These are phyloP conservation scores for Arthrobotrys sinensis DNA, from an alignment of 2,329 filamentous ascomycete species.

Conservation along the genomic window DNA sequence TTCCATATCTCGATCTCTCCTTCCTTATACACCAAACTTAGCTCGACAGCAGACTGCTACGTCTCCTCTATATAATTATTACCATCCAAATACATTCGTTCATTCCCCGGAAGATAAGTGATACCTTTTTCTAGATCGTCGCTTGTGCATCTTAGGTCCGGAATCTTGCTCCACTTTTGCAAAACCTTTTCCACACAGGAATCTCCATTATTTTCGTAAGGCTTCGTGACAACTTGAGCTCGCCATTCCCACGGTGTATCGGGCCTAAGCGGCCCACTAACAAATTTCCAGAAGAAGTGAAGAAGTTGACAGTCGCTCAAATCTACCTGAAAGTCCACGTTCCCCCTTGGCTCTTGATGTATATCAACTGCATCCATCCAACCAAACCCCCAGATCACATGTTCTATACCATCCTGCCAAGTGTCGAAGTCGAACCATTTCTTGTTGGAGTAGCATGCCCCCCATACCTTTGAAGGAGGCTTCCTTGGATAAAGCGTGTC, in stretches of 20 bases:
- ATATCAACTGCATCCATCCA: constrained; percentile 4
- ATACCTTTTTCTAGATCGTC: constrained; percentile 8
- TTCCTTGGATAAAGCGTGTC: constrained; percentile 10
- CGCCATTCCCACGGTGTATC: constrained; percentile 48
- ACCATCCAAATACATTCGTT: background rate
- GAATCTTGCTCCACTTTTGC: constrained; percentile 10
- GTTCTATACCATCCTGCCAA: constrained; percentile 17
- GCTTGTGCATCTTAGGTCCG: constrained; percentile 5
- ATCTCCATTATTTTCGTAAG: background rate
- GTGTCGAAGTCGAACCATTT: constrained; percentile 16
- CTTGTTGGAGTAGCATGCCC: background rate
- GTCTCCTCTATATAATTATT: too few species aligned
- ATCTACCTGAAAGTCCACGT: background rate
- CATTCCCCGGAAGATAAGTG: background rate
- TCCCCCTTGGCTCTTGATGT: background rate
- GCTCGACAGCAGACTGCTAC: too few species aligned
- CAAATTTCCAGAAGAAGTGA: constrained; percentile 6
- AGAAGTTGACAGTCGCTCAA: constrained; percentile 5
- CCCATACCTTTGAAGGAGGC: constrained; percentile 15
- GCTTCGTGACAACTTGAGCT: constrained; percentile 1
- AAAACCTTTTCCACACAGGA: constrained; percentile 29
- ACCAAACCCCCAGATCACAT: constrained; percentile 31
- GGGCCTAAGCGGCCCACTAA: constrained; percentile 6
- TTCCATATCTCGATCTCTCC: too few species aligned
- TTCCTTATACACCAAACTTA: too few species aligned